Evolutionary conservation across 495 filamentous ascomycete species (phyloP).

Genomic region (Aspergillus egyptiacus): DNA sequence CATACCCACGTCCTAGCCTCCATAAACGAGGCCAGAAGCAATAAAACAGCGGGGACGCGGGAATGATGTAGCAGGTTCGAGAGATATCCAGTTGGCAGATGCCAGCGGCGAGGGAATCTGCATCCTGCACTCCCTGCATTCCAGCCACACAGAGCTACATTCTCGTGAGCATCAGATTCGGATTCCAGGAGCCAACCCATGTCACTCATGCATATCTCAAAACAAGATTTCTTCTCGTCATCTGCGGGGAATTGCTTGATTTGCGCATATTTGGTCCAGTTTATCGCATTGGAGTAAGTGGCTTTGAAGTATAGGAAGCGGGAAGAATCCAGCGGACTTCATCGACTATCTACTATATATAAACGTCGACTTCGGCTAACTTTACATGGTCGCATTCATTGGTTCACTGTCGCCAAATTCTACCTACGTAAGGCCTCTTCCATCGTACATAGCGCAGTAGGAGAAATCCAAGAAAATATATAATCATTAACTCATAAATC

Average conservation of each 20-base stretch:
- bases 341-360: too few species aligned
- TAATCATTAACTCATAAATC: not conserved
- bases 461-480: not conserved
- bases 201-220: not conserved
- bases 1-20: slow-evolving; percentile 1
- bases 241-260: too few species aligned
- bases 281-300: too few species aligned
- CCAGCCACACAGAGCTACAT: not conserved
- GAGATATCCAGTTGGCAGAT: not conserved
- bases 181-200: not conserved
- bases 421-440: too few species aligned
- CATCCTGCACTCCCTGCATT: not conserved
- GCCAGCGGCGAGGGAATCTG: not conserved
- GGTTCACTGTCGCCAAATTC: too few species aligned
- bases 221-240: not conserved
- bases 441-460: too few species aligned
- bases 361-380: too few species aligned
- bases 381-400: too few species aligned
- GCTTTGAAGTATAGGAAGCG: too few species aligned
- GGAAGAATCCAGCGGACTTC: too few species aligned
- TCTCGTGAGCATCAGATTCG: not conserved
- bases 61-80: too few species aligned
- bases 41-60: not conserved
- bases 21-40: not conserved
- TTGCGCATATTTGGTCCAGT: too few species aligned